Evolutionary conservation across 2,329 filamentous ascomycete genomes (phyloP), one percentile per base, ranked within the genome.

Genomic region (Macrophomina phaseolina): DNA sequence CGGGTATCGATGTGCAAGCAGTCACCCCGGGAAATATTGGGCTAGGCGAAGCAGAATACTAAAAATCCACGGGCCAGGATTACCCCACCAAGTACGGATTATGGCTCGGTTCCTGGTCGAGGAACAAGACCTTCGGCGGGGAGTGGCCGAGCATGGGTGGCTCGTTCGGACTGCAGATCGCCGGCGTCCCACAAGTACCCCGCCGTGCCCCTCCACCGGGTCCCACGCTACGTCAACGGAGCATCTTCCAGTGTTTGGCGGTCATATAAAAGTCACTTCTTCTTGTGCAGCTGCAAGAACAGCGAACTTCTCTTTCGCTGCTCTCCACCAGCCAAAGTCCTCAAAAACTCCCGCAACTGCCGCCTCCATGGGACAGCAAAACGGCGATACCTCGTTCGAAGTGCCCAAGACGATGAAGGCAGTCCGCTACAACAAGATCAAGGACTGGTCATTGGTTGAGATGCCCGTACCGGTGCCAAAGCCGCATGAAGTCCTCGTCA

Each of bases 371-470:
- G 46, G n/a, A 32, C 34, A 52, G 8, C 18, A 34, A 45, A 55
- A 48, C 28, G 53, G 65, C 14, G 32, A 42, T 6, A 46, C 34
- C 23, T 8, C 36, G 36, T 67, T 58, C 18, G 14, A 32, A 6
- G 65, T 68, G 16, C 60, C 60, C 16, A 48, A 62, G 12, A 66
- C 67, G 6, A 68, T 68, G 58, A 68, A 68, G 46, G 67, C 67
- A 8, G 67, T 67, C 11, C 52, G 67, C 30, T 68, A 65, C 65
- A 67, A 67, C 65, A 67, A 67, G 52, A 30, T 68, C 42, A 67
- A 68, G 28, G 65, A 68, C 46, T 68, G 64, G 60, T 52, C 67
- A 12, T 53, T 68, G 18, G 67, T 68, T 23, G 66, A 61, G 2
- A 64, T 68, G 67, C 65, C 65, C 36, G 67, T 67, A 0, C 67